Percentiles rank a stretch among this genome's conserved stretches.
Conservation (phyloP, 2,329 filamentous ascomycete species). For the Podosphaera leucotricha region DNA sequence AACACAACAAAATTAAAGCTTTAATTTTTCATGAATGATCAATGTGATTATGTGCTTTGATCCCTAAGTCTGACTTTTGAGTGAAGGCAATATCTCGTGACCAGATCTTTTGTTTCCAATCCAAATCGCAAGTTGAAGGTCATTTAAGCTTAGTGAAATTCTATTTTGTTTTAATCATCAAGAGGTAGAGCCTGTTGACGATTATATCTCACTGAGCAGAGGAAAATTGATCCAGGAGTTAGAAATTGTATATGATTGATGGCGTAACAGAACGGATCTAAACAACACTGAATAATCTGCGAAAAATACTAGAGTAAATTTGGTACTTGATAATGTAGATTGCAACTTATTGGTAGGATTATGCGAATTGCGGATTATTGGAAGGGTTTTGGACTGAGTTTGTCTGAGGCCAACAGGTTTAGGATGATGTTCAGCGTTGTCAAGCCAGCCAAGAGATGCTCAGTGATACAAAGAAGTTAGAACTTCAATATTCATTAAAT, state of each 20-base stretch:
- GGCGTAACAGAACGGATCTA: neutral
- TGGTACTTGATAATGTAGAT: neutral
- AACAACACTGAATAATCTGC: neutral
- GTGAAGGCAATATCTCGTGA: neutral
- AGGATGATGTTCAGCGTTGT: neutral
- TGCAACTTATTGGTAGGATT: neutral
- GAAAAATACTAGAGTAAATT: neutral
- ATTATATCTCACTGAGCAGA: neutral
- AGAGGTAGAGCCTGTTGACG: neutral
- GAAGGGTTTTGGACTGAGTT: neutral
- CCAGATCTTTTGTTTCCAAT: neutral
- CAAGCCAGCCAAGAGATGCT: neutral
- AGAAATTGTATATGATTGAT: neutral
- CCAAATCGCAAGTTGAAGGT: neutral
- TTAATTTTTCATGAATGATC: neutral
- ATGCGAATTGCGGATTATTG: too few species aligned
- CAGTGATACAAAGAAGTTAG: neutral
- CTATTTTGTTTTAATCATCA: neutral
- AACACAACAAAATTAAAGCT: neutral
- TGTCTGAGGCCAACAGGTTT: neutral
- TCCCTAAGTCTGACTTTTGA: neutral
- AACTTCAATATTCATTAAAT: neutral
- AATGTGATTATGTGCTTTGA: neutral
- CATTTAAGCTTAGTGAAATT: neutral
- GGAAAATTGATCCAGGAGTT: neutral